Base-by-base conservation (phyloP, 345 rosid species). In the Melaleuca alternifolia region DNA sequence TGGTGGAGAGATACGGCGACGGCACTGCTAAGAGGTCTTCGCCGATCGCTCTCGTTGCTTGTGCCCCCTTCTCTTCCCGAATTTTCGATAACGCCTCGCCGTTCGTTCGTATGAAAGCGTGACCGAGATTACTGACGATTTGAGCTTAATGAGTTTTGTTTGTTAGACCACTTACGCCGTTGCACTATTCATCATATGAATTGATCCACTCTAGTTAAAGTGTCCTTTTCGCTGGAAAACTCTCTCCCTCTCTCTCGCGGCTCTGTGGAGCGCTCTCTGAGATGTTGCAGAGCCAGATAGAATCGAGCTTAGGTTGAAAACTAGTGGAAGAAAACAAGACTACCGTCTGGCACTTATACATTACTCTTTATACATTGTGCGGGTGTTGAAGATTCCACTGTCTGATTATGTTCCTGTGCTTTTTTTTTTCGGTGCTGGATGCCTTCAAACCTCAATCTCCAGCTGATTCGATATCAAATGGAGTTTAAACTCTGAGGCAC, bases 1-100 rank as follows among this genome's bases (percentile, higher is more conserved):
- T 97, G 91, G 95, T 97, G 87, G 98, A 97, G 92, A 91, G 99
- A 90, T 96, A 94, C 83, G 92, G 91, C 87, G 94, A 92, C 89
- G 99, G 99, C 88, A 90, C 94, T 75, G 86, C 94, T 51, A 96
- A 92, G 92, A 95, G 99, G 98, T 65, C 48, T 41, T 71, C 1
- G 10, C 24, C 48, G 76, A 54, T 24, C 76, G 1, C 50, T 13
- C 82, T 52, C 54, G 61, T 65, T 20, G 12, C 26, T 88, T 83
- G 83, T 46, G 77, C 28, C 12, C 50, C 46, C 23, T 83, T 21
- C 1, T 6, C 15, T 7, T 10, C 0, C 48, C 1, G 13, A 3
- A 30, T 62, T 37, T 62, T 30, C 44, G 21, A 62, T 62, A 14
- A 18, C 41, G 20, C 76, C 14, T 21, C 44, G 76, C 3, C 76